phyloP scores from a whole-genome alignment of 2,329 filamentous ascomycete species.

The Phaeophleospora eucalypticola region DNA sequence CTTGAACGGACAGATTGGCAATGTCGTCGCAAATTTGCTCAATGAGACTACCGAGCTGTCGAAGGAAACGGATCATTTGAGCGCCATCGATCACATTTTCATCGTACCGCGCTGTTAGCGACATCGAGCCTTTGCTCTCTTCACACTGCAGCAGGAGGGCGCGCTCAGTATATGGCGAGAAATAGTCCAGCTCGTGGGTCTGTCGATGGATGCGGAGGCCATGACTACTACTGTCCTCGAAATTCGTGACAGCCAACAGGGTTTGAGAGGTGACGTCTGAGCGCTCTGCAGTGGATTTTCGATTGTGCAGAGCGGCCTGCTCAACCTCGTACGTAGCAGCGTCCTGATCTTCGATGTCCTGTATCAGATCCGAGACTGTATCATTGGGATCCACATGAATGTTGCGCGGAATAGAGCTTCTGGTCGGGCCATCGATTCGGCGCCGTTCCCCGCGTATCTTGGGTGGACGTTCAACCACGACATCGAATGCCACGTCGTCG shows the following conservation, averaged over 20 bases:
- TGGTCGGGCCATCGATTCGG: not conserved
- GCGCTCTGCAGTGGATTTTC: not conserved
- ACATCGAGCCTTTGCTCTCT: not conserved
- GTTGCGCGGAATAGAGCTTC: not conserved
- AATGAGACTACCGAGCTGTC: conserved; percentile 5
- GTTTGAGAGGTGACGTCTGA: not conserved
- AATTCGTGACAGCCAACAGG: conserved; percentile 3
- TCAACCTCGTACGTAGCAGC: not conserved
- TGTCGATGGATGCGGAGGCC: not conserved
- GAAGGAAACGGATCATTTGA: conserved; percentile 2
- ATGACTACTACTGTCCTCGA: not conserved
- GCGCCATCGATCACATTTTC: conserved; percentile 2
- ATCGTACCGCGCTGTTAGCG: conserved; percentile 3
- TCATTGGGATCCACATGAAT: conserved; percentile 1
- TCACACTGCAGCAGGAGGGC: conserved; percentile 6
- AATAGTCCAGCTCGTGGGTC: not conserved
- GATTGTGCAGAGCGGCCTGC: not conserved
- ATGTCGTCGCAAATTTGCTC: conserved; percentile 1
- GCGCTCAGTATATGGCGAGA: conserved; percentile 2
- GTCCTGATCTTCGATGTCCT: not conserved
- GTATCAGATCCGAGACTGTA: conserved; percentile 1
- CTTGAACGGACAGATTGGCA: not conserved
- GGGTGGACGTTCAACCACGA: not conserved
- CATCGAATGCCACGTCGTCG: not conserved
- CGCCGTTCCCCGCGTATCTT: not conserved